Conservation (phyloP, 208 protist species). For the Dictyostelium gargantuum region DNA sequence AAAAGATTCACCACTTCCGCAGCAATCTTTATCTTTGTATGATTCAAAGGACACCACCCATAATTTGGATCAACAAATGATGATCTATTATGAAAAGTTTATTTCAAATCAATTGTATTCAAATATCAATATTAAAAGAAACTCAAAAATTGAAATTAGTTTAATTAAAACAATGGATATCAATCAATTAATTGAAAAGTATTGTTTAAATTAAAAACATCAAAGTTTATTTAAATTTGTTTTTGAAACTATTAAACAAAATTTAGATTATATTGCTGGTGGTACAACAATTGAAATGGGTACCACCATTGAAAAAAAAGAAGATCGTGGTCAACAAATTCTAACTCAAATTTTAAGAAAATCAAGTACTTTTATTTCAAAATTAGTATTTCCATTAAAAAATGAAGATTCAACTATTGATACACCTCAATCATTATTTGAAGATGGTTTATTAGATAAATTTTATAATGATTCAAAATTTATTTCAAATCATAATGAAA, state of each 20-base stretch:
- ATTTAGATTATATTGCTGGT: not conserved
- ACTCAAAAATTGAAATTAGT: not conserved
- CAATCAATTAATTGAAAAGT: not conserved
- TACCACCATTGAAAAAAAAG: too few species aligned
- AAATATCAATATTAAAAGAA: not conserved
- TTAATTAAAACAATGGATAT: not conserved
- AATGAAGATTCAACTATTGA: not conserved
- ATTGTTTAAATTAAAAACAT: not conserved
- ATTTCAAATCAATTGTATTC: not conserved
- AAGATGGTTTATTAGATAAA: not conserved
- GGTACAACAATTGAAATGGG: too few species aligned
- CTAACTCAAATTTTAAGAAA: too few species aligned
- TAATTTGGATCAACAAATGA: not conserved
- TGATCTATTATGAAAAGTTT: not conserved
- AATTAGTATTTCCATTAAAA: not conserved
- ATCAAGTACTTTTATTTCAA: not conserved
- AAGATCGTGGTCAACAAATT: too few species aligned
- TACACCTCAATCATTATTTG: not conserved
- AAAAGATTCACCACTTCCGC: not conserved
- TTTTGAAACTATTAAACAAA: not conserved
- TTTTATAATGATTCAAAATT: not conserved
- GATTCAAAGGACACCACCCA: too few species aligned
- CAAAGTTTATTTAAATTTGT: slow-evolving; percentile 2
- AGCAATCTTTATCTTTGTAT: not conserved
- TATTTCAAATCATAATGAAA: not conserved